Conservation (phyloP, 805 yeast species). For the Myxozyma vanderwaltii region DNA sequence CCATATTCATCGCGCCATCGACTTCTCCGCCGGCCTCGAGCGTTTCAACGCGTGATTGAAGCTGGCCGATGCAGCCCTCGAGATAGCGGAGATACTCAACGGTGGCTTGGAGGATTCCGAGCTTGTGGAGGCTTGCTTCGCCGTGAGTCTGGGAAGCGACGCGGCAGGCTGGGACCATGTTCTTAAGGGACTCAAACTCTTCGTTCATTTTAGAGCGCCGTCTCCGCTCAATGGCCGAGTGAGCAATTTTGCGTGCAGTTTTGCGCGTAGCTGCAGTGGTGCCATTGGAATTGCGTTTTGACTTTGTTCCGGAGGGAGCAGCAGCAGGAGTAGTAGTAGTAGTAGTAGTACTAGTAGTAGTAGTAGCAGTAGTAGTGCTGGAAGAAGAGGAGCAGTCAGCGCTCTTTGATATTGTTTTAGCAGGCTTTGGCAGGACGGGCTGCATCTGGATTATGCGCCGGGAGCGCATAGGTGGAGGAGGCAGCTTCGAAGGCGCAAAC, state of each 20-base stretch:
- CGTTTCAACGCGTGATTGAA: conserved; percentile 23
- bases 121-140: conserved; percentile 72
- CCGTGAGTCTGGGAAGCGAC: conserved; percentile 45
- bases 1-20: not conserved
- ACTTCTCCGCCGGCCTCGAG: conserved; percentile 12
- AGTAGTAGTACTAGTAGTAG: not conserved
- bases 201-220: conserved; percentile 77
- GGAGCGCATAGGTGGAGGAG: conserved; percentile 34
- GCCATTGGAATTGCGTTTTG: conserved; percentile 15
- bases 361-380: not conserved
- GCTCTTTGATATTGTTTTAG: conserved; percentile 4
- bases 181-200: conserved; percentile 79
- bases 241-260: conserved; percentile 58
- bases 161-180: conserved; percentile 77
- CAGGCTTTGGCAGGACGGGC: conserved; percentile 31
- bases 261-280: conserved; percentile 37
- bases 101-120: conserved; percentile 77
- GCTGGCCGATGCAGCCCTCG: conserved; percentile 44
- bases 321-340: not conserved
- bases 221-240: conserved; percentile 77
- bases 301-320: conserved; percentile 5
- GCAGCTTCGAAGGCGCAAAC: conserved; percentile 18
- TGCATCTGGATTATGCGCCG: conserved; percentile 33
- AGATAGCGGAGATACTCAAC: conserved; percentile 77
- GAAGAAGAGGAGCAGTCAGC: not conserved